These are phyloP conservation scores for Cryptosporidium viatorum DNA, from an alignment of 169 alveolate species.

Conservation along the genomic window DNA sequence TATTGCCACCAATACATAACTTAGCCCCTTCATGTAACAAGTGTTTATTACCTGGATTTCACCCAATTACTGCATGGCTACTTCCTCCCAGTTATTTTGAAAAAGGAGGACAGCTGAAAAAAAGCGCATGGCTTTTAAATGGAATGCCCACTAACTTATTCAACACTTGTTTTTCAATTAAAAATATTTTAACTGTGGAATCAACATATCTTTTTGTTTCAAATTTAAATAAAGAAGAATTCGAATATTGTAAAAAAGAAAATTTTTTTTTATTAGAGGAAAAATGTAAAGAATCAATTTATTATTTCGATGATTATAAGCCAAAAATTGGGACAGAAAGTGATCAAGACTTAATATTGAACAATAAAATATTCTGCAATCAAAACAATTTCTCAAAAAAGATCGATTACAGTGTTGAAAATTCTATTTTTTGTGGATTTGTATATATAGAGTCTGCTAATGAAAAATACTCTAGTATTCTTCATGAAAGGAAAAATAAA, in stretches of 20 bases:
- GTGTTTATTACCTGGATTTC: constrained; percentile 70
- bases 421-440: constrained; percentile 66
- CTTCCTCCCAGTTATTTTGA: constrained; percentile 61
- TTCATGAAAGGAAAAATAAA: neutral
- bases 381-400: neutral
- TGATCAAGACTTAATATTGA: neutral
- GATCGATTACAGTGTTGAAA: neutral
- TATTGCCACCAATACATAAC: neutral
- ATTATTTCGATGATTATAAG: constrained; percentile 26
- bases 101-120: constrained; percentile 46
- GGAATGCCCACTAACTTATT: constrained; percentile 38
- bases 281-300: constrained; percentile 27
- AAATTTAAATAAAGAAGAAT: constrained; percentile 18
- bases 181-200: constrained; percentile 62
- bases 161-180: constrained; percentile 17
- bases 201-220: constrained; percentile 44
- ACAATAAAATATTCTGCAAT: neutral
- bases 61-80: constrained; percentile 64
- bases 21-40: constrained; percentile 44
- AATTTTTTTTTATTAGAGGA: constrained; percentile 25
- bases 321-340: neutral
- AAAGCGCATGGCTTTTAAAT: constrained; percentile 30
- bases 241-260: constrained; percentile 42
- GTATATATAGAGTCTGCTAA: constrained; percentile 9
- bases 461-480: neutral